Percentiles rank a stretch among this genome's conserved stretches.
These are phyloP conservation scores for Aaosphaeria arxii DNA, from an alignment of 2,329 filamentous ascomycete genomes.

Conservation along the genomic window DNA sequence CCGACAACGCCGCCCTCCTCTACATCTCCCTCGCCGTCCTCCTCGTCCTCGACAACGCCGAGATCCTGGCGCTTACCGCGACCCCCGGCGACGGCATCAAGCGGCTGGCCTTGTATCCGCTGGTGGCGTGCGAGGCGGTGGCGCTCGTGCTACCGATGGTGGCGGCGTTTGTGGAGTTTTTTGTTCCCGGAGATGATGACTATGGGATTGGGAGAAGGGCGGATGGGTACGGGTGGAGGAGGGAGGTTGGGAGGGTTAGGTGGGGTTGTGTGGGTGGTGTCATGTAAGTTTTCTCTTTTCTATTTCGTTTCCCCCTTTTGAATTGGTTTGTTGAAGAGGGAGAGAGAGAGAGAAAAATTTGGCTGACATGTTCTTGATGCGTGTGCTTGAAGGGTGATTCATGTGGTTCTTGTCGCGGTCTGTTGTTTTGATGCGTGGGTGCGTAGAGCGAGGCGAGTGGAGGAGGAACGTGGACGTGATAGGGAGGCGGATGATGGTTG, in stretches of 20 bases:
- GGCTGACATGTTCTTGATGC: no score
- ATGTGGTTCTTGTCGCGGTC: no score
- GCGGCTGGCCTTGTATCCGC: not conserved
- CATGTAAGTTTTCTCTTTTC: constrained; percentile 1
- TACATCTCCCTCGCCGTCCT: constrained; percentile 7
- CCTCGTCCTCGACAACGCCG: constrained; percentile 8
- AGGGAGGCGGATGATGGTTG: no score
- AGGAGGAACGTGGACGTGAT: no score
- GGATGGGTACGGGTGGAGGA: not conserved
- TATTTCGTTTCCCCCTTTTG: not conserved
- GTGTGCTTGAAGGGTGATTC: no score
- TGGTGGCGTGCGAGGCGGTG: not conserved
- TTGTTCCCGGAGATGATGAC: not conserved
- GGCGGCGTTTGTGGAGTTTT: not conserved
- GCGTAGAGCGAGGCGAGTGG: no score
- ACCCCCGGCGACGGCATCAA: constrained; percentile 1
- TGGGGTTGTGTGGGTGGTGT: not conserved
- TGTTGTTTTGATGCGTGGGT: no score
- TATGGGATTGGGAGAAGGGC: not conserved
- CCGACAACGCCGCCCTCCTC: not conserved
- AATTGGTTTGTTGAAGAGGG: no score
- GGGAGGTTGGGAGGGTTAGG: not conserved
- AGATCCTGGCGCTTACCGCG: constrained; percentile 7
- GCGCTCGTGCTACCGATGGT: not conserved
- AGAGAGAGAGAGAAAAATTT: no score